Evolutionary conservation across 2,329 filamentous ascomycete species (phyloP), one percentile per base, ranked within the genome.

Genomic region (Dothidotthia symphoricarpi): DNA sequence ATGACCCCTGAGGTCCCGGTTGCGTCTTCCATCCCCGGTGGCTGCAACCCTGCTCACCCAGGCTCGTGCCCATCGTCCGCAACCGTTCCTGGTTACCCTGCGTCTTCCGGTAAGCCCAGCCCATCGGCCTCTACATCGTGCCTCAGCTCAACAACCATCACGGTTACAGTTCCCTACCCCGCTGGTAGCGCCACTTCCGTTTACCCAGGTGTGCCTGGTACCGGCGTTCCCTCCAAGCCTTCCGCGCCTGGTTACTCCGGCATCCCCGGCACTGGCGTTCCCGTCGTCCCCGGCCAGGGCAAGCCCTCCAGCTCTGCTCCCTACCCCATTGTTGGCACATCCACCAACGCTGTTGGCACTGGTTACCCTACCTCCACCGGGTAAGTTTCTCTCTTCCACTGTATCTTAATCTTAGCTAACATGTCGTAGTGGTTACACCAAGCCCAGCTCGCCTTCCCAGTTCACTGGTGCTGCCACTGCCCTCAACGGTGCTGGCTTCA

Each of bases 71-170:
- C 26, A 11, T 16, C 15, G 8, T 30, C 28, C n/a, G n/a, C n/a
- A n/a, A n/a, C n/a, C n/a, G n/a, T n/a, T 19, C 29, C 36, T 7
- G 28, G 31, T 31, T 46, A 45, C 41, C 29, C 41, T n/a, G 34
- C 28, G 29, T 24, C 37, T 40, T 43, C 34, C 29, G 36, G 41
- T 44, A 44, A 44, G 41, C 41, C 41, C 34, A 36, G 43, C 29
- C 25, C 34, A 15, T 34, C 42, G 22, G 38, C 38, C 9, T 34
- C 19, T 22, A 29, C 51, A 33, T 49, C 49, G 39, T 72, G 69
- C 44, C 58, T 63, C 31, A 63, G 68, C 55, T 71, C 67, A 54
- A 57, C 59, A 41, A 74, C 71, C 47, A 58, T 66, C 47, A 62
- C 67, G 40, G 58, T 72, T 47, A 73, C 70, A 29, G 52, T 73